A percentile compares a stretch with the other conserved stretches of the same genome.
These are phyloP conservation scores for Colletotrichum horii DNA, from an alignment of 2,329 filamentous ascomycete species.

Conservation along the genomic window DNA sequence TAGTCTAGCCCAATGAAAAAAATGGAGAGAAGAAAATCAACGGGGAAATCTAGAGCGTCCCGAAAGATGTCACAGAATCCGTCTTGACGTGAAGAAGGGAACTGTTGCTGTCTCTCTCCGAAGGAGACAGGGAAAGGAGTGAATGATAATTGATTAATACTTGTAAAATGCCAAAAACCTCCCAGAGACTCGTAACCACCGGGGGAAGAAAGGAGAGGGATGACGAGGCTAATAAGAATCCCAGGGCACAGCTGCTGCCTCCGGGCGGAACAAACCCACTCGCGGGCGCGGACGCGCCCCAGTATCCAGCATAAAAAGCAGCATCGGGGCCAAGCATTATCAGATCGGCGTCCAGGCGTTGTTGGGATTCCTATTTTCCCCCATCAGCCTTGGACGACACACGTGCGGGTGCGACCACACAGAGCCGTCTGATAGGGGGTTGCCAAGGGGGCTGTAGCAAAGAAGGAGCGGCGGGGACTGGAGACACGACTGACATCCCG, in stretches of 20 bases:
- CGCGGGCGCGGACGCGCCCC: neutral
- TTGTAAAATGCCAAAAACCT: neutral
- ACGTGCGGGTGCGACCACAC: conserved; percentile 4
- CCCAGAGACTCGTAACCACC: neutral
- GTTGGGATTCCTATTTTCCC: neutral
- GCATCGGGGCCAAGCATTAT: conserved; percentile 1
- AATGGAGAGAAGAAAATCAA: neutral
- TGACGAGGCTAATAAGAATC: conserved; percentile 9
- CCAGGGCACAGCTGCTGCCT: neutral
- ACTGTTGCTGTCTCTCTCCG: neutral
- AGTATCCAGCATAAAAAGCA: neutral
- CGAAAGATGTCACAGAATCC: neutral
- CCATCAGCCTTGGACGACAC: conserved; percentile 5
- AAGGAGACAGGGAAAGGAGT: neutral
- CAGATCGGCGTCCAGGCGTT: conserved; percentile 7
- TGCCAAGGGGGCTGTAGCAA: neutral
- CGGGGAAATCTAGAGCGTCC: neutral
- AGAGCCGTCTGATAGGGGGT: conserved; percentile 4
- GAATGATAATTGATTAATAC: neutral
- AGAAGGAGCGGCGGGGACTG: conserved; percentile 2
- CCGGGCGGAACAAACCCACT: conserved; percentile 10
- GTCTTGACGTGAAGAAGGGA: neutral
- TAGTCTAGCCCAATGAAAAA: neutral
- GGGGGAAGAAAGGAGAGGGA: neutral
- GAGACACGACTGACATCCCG: conserved; percentile 16